Evolutionary conservation across 306 rosid genomes (phyloP), one percentile per base, ranked within the genome.

Genomic region (Quillaja saponaria): DNA sequence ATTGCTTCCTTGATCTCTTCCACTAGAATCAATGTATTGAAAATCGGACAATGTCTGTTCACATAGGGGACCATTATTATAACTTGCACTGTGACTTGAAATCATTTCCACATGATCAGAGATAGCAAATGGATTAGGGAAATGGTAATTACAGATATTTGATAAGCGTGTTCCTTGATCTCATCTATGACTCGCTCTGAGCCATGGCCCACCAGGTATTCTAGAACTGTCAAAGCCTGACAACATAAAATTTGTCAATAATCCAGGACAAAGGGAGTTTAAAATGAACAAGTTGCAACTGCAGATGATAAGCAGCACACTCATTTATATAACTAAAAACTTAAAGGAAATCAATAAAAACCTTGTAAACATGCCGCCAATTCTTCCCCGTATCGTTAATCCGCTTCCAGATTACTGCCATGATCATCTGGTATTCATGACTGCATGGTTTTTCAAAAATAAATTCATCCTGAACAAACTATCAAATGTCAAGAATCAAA

Each of bases 361-460:
- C 99, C 99, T 94, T 94, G 84, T 89, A 94, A 68, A 94, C 99
- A 62, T 94, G 99, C 55, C 99, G 87, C 99, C 99, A 94, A 69
- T 94, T 94, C 90, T 87, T 94, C 58, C 99, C 99, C 52, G 96
- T 94, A 74, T 94, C 99, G 63, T 83, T 94, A 68, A 94, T 78
- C 71, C 99, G 85, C 87, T 94, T 94, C 99, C 99, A 94, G 58
- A 89, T 52, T 66, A 89, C 84, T 18, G 91, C 16, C 99, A 89
- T 94, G 70, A 94, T 89, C 95, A 94, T 87, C 82, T 87, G 96
- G 76, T 87, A 89, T 64, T 89, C 99, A 71, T 94, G 86, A 80
- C 99, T 94, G 91, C 85, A 84, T 18, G 46, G 15, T 50, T 45
- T 28, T 74, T 25, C 38, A 50, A 79, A 76, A 69, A 60, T 75